phyloP scores from a whole-genome alignment of 148 eudicot species.

The Cornus controversa region DNA sequence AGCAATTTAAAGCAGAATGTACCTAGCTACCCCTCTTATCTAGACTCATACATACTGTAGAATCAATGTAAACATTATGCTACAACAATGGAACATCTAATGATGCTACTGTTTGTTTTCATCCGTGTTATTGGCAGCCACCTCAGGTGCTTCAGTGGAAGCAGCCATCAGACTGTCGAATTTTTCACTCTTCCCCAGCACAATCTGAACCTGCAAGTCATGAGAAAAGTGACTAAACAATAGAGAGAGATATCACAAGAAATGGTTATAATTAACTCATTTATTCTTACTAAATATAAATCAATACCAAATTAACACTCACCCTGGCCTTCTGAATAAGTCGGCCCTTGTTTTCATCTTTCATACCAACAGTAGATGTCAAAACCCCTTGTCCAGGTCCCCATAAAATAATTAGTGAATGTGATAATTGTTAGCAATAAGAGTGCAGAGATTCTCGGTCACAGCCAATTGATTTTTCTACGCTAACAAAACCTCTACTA shows the following conservation, averaged over 20 bases:
- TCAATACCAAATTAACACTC: background rate
- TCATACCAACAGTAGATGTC: slow-evolving; percentile 71
- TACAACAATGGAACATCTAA: slow-evolving; percentile 8
- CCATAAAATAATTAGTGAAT: slow-evolving; percentile 8
- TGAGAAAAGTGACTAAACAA: background rate
- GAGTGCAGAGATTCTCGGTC: too few species aligned
- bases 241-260: background rate
- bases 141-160: slow-evolving; percentile 13
- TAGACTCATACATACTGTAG: background rate
- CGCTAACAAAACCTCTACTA: too few species aligned
- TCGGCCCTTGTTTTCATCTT: slow-evolving; percentile 71
- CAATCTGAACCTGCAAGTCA: slow-evolving; percentile 59
- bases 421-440: too few species aligned
- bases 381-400: slow-evolving; percentile 47
- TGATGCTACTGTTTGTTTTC: slow-evolving; percentile 27
- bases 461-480: too few species aligned
- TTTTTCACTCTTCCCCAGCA: slow-evolving; percentile 70
- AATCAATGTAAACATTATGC: background rate
- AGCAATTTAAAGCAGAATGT: slow-evolving; percentile 1
- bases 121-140: slow-evolving; percentile 21
- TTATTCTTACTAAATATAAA: background rate
- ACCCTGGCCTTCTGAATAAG: slow-evolving; percentile 81
- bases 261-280: background rate
- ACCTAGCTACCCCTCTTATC: slow-evolving; percentile 2
- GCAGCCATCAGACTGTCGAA: slow-evolving; percentile 49